A percentile compares a stretch with the other conserved stretches of the same genome.
These are phyloP conservation scores for Lasiosphaeria ovina DNA, from an alignment of 495 filamentous ascomycete genomes.

Conservation along the genomic window DNA sequence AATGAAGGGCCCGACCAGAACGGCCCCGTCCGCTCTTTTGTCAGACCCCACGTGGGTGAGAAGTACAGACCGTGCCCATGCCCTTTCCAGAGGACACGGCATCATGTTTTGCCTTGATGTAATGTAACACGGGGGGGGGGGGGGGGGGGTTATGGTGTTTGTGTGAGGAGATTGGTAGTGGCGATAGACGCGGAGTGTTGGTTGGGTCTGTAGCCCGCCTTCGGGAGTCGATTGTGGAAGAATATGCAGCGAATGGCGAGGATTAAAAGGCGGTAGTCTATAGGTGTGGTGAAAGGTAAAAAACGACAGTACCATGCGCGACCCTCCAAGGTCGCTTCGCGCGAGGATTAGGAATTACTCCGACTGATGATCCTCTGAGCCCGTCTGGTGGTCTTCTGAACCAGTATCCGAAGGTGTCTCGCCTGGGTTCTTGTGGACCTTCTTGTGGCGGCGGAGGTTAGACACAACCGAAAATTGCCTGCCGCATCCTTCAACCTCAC, in stretches of 20 bases:
- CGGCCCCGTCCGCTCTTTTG: neutral
- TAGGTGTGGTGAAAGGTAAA: slow-evolving; percentile 20
- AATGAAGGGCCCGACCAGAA: slow-evolving; percentile 1
- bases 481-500: slow-evolving; percentile 92
- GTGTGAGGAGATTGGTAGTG: slow-evolving; percentile 2
- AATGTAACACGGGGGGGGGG: slow-evolving; percentile 10
- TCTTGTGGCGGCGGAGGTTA: slow-evolving; percentile 90
- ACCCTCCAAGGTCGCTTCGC: neutral
- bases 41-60: neutral
- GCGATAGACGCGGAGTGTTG: too few species aligned
- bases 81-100: slow-evolving; percentile 9
- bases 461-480: slow-evolving; percentile 98
- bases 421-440: slow-evolving; percentile 78
- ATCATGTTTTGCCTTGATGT: slow-evolving; percentile 1
- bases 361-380: slow-evolving; percentile 50
- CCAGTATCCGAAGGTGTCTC: slow-evolving; percentile 58
- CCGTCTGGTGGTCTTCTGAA: slow-evolving; percentile 50
- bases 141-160: slow-evolving; percentile 6
- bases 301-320: neutral
- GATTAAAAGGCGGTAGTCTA: slow-evolving; percentile 33
- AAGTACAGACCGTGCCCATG: slow-evolving; percentile 4
- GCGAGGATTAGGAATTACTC: slow-evolving; percentile 28
- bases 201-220: neutral
- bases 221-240: slow-evolving; percentile 11
- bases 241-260: slow-evolving; percentile 20